A percentile compares a stretch with the other conserved stretches of the same genome.
Conservation (phyloP, 2,329 filamentous ascomycete species). For the Hymenoscyphus linearis region DNA sequence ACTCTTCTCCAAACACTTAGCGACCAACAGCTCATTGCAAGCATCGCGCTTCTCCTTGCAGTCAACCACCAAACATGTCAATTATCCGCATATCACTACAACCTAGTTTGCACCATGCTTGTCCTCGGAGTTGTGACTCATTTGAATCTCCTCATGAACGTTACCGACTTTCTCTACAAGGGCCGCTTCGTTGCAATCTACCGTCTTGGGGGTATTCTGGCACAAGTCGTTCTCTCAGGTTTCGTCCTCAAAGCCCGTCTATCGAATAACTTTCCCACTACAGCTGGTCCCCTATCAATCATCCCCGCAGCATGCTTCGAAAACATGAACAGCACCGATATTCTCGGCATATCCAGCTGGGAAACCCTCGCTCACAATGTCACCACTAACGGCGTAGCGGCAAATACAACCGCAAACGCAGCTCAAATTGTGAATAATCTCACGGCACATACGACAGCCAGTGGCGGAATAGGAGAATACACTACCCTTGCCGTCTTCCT, state of each 20-base stretch:
- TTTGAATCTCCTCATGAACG: constrained; percentile 4
- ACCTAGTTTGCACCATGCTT: constrained; percentile 6
- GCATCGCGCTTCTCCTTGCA: background rate
- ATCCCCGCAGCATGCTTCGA: constrained; percentile 1
- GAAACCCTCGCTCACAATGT: background rate
- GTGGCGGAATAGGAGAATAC: constrained; percentile 1
- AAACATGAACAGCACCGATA: background rate
- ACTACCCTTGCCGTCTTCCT: background rate
- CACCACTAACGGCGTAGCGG: background rate
- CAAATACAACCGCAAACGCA: constrained; percentile 1
- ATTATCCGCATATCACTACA: constrained; percentile 7
- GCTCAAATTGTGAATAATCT: background rate
- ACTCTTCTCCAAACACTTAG: background rate
- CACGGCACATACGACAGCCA: background rate
- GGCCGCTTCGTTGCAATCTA: constrained; percentile 2
- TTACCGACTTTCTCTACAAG: constrained; percentile 6
- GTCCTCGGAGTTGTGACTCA: constrained; percentile 2
- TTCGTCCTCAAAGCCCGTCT: constrained; percentile 1
- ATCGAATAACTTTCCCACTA: background rate
- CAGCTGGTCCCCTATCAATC: background rate
- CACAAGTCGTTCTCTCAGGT: background rate
- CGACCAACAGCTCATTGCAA: constrained; percentile 7
- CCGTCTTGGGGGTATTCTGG: background rate
- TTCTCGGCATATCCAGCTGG: background rate
- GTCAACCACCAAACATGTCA: constrained; percentile 1